Evolutionary conservation across 2,329 filamentous ascomycete genomes (phyloP), one percentile per base, ranked within the genome.

Genomic region (Xylaria sp.): DNA sequence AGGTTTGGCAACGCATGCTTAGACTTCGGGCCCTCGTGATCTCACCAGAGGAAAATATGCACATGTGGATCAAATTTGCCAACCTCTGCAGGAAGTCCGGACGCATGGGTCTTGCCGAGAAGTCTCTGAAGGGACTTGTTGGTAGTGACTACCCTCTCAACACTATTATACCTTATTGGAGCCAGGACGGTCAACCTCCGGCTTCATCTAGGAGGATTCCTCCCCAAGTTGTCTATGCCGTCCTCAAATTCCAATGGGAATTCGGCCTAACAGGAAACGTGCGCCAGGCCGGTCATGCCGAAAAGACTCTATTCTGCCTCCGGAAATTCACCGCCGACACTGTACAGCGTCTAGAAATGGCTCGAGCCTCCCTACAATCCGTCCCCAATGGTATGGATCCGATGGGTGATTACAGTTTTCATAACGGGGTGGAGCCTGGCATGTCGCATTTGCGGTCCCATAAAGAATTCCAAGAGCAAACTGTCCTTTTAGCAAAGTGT

Each of bases 61-160:
- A 97, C 76, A 99, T 99, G 94, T 97, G 94, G 90, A 98, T 99
- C 84, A 99, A 99, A 79, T 99, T 97, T 78, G 93, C 96, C 75
- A 99, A 98, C 75, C 88, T 99, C 6, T 99, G 97, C 80, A 92
- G 97, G 75, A 99, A 99, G 80, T 97, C 95, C 52, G 92, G 93
- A 66, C 91, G 96, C 34, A 94, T 95, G 86, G 95, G 96, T 10
- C 87, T 99, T 57, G 96, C 96, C 0, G 96, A 99, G 81, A 97
- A 97, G 81, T 97, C 94, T 12, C 83, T 99, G 61, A 94, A 96
- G 78, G 93, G 93, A 69, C 85, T 99, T n/a, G 91, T 97, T 64
- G 92, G 91, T 32, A 89, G 86, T 56, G 89, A 93, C 15, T 85
- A 87, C 23, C 84, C 86, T 39, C 83, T 91, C 23, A 87, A 91